Evolutionary conservation across 2,329 filamentous ascomycete genomes (phyloP), one percentile per base, ranked within the genome.

Genomic region (Chrysoporthe austroafricana): DNA sequence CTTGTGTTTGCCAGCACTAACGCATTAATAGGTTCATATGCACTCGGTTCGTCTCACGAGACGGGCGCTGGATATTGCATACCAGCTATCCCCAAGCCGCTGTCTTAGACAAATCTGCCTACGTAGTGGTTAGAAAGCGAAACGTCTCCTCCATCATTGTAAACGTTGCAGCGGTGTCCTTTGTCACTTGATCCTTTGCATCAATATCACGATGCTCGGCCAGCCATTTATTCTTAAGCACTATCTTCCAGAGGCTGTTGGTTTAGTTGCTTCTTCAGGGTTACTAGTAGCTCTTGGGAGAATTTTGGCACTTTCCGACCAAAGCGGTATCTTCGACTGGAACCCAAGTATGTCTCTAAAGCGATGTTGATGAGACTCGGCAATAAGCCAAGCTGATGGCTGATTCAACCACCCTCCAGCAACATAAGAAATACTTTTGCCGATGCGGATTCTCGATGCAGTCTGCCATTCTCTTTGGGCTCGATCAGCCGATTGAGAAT

Each of bases 371-470:
- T 6, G 46, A 2, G 18, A 1, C n/a, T 48, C 16, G 46, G 6
- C 46, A 16, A 6, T 18, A 48, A 21, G 14, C 44, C 14, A 46
- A 18, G 16, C 16, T 13, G 6, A 9, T 5, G 13, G 50, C 48
- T 52, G 11, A 52, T 4, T 32, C n/a, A 21, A 42, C 36, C 21
- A 36, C 16, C 9, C 18, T 6, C 34, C 34, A 11, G 21, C 26
- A 61, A 62, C 18, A 5, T 36, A 5, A 54, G 39, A 13, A 44
- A 50, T 21, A 54, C 36, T n/a, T 32, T 43, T 8, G 46, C 56
- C 1, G 56, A 66, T 39, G 48, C 59, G n/a, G 60, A 63, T 44
- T 64, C 46, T 68, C 61, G 14, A 64, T 68, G 54, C 66, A 67
- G 46, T 62, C 61, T 5, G 66, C 66, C 6, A 57, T 67, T 18